These are phyloP conservation scores for Anthostomella pinea DNA, from an alignment of 2,329 filamentous ascomycete species.

Conservation along the genomic window DNA sequence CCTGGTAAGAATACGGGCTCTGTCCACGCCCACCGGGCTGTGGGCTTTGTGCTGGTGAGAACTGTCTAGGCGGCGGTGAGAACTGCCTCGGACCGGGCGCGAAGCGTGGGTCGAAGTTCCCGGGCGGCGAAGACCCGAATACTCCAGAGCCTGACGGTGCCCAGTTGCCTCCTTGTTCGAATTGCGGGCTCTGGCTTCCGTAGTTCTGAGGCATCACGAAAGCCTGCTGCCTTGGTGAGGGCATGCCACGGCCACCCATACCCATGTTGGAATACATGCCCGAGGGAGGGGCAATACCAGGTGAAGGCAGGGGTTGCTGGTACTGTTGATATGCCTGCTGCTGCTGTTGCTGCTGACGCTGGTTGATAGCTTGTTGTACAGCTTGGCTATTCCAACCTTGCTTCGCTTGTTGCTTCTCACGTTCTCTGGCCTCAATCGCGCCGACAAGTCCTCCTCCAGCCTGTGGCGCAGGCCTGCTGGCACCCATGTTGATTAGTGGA, in stretches of 20 bases:
- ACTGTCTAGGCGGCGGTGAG: slow-evolving; percentile 14
- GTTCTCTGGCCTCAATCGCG: slow-evolving; percentile 76
- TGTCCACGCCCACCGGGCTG: slow-evolving; percentile 16
- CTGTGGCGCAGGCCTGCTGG: slow-evolving; percentile 48
- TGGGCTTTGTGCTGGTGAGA: slow-evolving; percentile 21
- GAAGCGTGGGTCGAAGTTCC: slow-evolving; percentile 27
- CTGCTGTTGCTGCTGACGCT: slow-evolving; percentile 58
- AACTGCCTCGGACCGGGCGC: slow-evolving; percentile 24
- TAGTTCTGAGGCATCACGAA: slow-evolving; percentile 26
- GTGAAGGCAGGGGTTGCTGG: slow-evolving; percentile 25
- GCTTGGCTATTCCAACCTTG: slow-evolving; percentile 66
- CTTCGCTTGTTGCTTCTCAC: slow-evolving; percentile 70
- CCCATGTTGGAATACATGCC: slow-evolving; percentile 34
- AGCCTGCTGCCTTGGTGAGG: slow-evolving; percentile 21
- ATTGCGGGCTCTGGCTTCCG: slow-evolving; percentile 27
- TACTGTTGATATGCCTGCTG: slow-evolving; percentile 41
- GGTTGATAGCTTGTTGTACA: slow-evolving; percentile 70
- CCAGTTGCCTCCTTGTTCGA: slow-evolving; percentile 36
- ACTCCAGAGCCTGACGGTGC: slow-evolving; percentile 22
- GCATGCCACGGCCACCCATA: slow-evolving; percentile 11
- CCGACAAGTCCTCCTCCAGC: slow-evolving; percentile 66
- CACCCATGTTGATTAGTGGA: slow-evolving; percentile 68
- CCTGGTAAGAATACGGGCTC: slow-evolving; percentile 23
- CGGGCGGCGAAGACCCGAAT: slow-evolving; percentile 27
- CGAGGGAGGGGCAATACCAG: slow-evolving; percentile 24